Evolutionary conservation across 768 basidiomycete species (phyloP).

Genomic region (Kwoniella newhampshirensis): DNA sequence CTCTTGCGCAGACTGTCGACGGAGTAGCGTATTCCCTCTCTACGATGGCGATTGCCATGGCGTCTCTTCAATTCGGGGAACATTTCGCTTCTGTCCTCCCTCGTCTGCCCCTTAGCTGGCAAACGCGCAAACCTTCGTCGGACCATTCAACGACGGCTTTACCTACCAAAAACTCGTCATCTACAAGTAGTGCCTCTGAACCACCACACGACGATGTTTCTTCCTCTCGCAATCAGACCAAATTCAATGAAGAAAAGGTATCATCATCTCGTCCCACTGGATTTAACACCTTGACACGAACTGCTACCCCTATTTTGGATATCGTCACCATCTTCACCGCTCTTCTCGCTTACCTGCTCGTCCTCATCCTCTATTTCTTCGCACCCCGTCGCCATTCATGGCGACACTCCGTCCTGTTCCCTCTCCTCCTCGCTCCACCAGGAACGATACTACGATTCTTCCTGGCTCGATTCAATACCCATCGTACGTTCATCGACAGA

Average conservation of each 20-base stretch:
- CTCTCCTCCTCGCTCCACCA: conserved; percentile 84
- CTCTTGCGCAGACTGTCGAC: conserved; percentile 68
- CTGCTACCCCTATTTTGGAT: conserved; percentile 54
- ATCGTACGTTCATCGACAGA: conserved; percentile 50
- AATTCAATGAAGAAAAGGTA: too few relatives aligned
- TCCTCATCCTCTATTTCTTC: conserved; percentile 74
- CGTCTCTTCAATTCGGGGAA: conserved; percentile 73
- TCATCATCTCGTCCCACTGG: not conserved
- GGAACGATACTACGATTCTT: conserved; percentile 81
- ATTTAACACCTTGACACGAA: too few relatives aligned
- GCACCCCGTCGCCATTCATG: conserved; percentile 60
- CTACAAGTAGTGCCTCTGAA: conserved; percentile 9
- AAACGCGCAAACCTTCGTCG: too few relatives aligned
- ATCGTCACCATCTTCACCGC: conserved; percentile 61
- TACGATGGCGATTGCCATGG: conserved; percentile 73
- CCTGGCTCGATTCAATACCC: conserved; percentile 69
- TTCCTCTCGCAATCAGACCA: too few relatives aligned
- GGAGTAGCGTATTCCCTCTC: conserved; percentile 76
- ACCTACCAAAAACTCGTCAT: not conserved
- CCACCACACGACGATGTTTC: too few relatives aligned
- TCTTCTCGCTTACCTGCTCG: conserved; percentile 69
- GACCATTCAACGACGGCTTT: too few relatives aligned
- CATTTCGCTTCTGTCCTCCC: conserved; percentile 60
- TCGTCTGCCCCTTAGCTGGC: conserved; percentile 12
- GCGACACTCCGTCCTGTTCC: conserved; percentile 78